These are phyloP conservation scores for Gorgonomyces haynaldii DNA, from an alignment of 192 early-diverging fungal species.

Conservation along the genomic window DNA sequence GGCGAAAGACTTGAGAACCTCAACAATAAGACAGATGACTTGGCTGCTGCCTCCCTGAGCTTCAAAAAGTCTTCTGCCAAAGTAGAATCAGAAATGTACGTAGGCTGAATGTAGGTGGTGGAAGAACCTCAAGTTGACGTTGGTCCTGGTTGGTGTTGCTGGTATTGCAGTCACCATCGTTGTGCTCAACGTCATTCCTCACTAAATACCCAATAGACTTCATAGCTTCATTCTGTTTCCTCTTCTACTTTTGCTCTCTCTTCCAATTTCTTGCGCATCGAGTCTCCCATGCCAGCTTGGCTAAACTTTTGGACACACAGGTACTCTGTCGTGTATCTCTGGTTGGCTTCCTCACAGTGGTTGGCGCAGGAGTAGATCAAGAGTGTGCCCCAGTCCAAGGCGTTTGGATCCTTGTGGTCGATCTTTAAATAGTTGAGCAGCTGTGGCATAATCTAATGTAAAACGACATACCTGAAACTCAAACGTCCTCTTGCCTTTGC, in stretches of 20 bases:
- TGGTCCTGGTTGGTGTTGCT: constrained; percentile 59
- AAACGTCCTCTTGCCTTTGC: constrained; percentile 61
- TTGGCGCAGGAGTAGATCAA: constrained; percentile 75
- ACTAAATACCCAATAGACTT: background rate
- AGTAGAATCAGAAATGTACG: constrained; percentile 18
- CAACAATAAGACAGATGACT: constrained; percentile 51
- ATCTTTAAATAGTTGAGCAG: constrained; percentile 69
- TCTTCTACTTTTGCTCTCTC: background rate
- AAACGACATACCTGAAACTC: constrained; percentile 68
- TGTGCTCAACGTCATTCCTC: background rate
- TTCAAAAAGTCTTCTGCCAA: constrained; percentile 55
- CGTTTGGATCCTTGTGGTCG: constrained; percentile 51
- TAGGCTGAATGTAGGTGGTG: constrained; percentile 36
- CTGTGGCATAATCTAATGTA: constrained; percentile 67
- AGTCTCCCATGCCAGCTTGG: constrained; percentile 59
- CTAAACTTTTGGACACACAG: constrained; percentile 72
- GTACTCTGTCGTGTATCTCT: constrained; percentile 28
- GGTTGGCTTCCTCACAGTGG: constrained; percentile 53
- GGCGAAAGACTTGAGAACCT: constrained; percentile 59
- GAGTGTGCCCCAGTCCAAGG: constrained; percentile 87
- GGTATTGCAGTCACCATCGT: constrained; percentile 29
- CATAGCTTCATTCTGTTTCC: background rate
- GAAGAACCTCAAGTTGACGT: constrained; percentile 75
- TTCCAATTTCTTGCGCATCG: constrained; percentile 11
- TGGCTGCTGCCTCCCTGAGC: constrained; percentile 37